Conservation (phyloP, 1,284 basidiomycete genomes). For the Fomitopsis palustris region DNA sequence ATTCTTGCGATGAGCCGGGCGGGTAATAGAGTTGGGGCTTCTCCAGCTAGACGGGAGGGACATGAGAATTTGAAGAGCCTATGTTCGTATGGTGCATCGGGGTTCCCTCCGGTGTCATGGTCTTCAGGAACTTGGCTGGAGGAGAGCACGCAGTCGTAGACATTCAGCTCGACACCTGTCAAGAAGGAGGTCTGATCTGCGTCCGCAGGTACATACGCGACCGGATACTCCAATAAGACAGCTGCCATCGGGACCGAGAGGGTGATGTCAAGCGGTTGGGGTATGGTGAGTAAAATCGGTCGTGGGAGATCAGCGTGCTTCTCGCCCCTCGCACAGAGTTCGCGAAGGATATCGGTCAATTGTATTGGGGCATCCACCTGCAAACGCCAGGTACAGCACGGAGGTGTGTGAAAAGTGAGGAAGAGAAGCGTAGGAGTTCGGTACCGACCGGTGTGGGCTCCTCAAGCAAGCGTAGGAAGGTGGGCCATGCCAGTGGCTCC, state of each 20-base stretch:
- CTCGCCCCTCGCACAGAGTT: slow-evolving; percentile 1
- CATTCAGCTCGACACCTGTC: slow-evolving; percentile 38
- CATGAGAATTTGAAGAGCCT: slow-evolving; percentile 41
- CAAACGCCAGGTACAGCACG: neutral
- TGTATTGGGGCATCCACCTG: neutral
- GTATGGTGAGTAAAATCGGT: slow-evolving; percentile 3
- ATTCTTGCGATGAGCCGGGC: slow-evolving; percentile 14
- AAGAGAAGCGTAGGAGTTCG: neutral
- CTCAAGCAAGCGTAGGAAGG: slow-evolving; percentile 5
- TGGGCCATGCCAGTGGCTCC: slow-evolving; percentile 5
- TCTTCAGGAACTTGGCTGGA: neutral
- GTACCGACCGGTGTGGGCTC: slow-evolving; percentile 9
- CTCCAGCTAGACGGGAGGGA: slow-evolving; percentile 26
- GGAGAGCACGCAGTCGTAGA: slow-evolving; percentile 40
- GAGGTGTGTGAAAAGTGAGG: neutral
- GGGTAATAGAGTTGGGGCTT: slow-evolving; percentile 17
- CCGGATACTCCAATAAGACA: slow-evolving; percentile 53
- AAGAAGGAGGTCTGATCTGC: slow-evolving; percentile 36
- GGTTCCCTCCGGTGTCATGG: neutral
- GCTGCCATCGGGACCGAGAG: slow-evolving; percentile 48
- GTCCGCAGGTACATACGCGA: slow-evolving; percentile 47
- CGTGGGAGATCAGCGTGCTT: slow-evolving; percentile 1
- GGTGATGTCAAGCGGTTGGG: neutral
- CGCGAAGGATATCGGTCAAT: neutral
- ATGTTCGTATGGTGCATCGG: slow-evolving; percentile 15